Conservation (phyloP, 176 grass and related monocot species). For the Bolboschoenus planiculmis region DNA sequence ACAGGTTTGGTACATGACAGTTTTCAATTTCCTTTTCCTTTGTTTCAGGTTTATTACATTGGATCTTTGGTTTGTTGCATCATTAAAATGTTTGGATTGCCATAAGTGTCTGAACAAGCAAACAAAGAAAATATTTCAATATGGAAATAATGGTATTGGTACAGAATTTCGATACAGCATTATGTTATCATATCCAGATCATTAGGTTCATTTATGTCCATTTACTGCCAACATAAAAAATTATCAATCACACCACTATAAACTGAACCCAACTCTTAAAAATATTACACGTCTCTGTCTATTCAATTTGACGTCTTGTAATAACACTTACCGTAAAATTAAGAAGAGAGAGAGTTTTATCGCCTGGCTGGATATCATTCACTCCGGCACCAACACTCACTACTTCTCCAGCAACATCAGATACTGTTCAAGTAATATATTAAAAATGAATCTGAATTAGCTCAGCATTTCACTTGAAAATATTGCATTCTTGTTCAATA, state of each 20-base stretch:
- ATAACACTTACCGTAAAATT: slow-evolving; percentile 31
- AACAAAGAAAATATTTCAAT: neutral
- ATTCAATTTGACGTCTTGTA: neutral
- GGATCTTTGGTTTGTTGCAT: neutral
- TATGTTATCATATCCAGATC: neutral
- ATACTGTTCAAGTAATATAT: slow-evolving; percentile 18
- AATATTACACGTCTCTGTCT: neutral
- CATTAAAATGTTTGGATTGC: neutral
- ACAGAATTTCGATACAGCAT: neutral
- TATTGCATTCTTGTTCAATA: neutral
- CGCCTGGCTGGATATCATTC: slow-evolving; percentile 33
- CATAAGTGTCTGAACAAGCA: neutral
- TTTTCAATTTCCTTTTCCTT: neutral
- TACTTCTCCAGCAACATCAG: slow-evolving; percentile 57
- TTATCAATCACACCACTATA: neutral
- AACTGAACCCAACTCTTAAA: neutral
- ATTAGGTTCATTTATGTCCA: neutral
- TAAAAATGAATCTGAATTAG: neutral
- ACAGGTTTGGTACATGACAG: neutral
- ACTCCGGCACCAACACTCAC: slow-evolving; percentile 44
- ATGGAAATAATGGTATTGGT: neutral
- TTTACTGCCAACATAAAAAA: neutral
- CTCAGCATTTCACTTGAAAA: neutral
- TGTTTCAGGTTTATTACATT: neutral
- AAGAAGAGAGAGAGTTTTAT: slow-evolving; percentile 48